Evolutionary conservation across 2,329 filamentous ascomycete species (phyloP).

Genomic region (Triangularia setosa): DNA sequence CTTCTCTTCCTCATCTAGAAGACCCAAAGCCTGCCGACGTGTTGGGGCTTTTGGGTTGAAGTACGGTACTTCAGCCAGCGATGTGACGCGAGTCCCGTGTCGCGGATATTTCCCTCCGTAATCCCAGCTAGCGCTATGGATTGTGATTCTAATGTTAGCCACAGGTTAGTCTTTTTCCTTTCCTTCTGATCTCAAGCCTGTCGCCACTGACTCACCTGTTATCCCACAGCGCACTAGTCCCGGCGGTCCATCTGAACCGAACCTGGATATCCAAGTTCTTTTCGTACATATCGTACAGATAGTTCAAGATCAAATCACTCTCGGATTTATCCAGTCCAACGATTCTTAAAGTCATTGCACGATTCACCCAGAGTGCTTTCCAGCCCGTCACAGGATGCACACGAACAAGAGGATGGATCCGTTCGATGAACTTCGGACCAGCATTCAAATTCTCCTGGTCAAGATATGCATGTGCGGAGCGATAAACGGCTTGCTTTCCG

Average conservation of each 20-base stretch:
- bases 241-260: conserved; percentile 65
- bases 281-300: conserved; percentile 66
- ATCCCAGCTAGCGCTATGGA: conserved; percentile 72
- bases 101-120: conserved; percentile 64
- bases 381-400: conserved; percentile 70
- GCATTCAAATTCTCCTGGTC: conserved; percentile 58
- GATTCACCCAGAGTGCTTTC: conserved; percentile 71
- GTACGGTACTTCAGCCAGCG: conserved; percentile 66
- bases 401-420: conserved; percentile 64
- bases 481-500: conserved; percentile 60
- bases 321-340: conserved; percentile 66
- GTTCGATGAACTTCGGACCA: conserved; percentile 64
- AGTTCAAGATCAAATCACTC: conserved; percentile 63
- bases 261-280: conserved; percentile 68
- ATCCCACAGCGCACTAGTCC: conserved; percentile 67
- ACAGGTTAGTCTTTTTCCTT: background rate
- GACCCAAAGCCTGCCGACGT: conserved; percentile 60
- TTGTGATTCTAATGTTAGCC: conserved; percentile 53
- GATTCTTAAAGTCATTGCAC: conserved; percentile 64
- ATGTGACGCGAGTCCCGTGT: conserved; percentile 68
- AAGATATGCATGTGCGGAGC: conserved; percentile 63
- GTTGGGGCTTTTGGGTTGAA: conserved; percentile 63
- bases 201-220: conserved; percentile 47
- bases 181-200: background rate
- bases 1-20: conserved; percentile 55